phyloP scores from a whole-genome alignment of 2,329 filamentous ascomycete genomes.

The Truncatella angustata region DNA sequence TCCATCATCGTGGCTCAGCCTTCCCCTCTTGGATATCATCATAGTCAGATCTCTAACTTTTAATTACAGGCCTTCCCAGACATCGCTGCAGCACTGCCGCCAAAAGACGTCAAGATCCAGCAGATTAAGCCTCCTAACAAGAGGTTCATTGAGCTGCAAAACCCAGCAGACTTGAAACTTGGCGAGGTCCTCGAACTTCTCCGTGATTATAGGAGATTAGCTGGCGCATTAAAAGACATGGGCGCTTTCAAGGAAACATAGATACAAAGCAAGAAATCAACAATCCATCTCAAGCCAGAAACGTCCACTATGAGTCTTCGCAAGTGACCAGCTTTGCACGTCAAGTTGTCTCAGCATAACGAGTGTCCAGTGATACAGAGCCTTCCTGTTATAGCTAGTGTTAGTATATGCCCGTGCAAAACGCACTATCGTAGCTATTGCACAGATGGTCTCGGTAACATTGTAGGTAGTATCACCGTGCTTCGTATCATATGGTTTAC shows the following conservation, averaged over 20 bases:
- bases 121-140: constrained; percentile 66
- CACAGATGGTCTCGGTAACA: no score
- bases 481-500: no score
- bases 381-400: no score
- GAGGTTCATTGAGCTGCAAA: constrained; percentile 70
- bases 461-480: no score
- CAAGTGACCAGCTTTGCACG: no score
- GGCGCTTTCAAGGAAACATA: constrained; percentile 54
- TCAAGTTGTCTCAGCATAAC: no score
- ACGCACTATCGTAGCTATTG: no score
- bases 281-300: no score
- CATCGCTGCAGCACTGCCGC: constrained; percentile 52
- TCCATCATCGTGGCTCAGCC: no score
- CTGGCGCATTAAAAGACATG: constrained; percentile 60
- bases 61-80: constrained; percentile 56
- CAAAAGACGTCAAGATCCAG: constrained; percentile 44
- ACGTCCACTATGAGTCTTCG: no score
- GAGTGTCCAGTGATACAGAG: no score
- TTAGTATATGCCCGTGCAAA: no score
- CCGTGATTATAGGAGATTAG: constrained; percentile 72
- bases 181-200: constrained; percentile 72
- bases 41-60: constrained; percentile 7
- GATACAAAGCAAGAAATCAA: neutral
- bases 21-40: neutral
- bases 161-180: constrained; percentile 67